Base-by-base conservation (phyloP, 2,329 filamentous ascomycete species). In the Eutypella sp. region DNA sequence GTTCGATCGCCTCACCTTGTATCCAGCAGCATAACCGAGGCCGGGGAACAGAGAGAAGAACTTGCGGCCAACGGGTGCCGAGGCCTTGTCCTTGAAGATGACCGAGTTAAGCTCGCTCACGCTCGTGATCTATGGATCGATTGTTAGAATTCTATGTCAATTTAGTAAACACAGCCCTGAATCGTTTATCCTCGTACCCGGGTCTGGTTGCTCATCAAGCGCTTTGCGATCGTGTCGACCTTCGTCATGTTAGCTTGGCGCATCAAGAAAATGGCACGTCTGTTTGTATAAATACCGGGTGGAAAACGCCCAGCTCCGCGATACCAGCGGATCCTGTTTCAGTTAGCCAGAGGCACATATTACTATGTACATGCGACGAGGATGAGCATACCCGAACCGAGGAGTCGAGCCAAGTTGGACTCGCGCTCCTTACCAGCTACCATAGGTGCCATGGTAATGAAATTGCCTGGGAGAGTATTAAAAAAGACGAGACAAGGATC, bases 221-320 rank as follows among this genome's bases (percentile, higher is more conserved):
- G 89, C 79, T 99, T 99, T 53, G 93, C 92, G 62, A 95, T 96
- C 42, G 93, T 99, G 72, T 99, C 93, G 67, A 99, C 89, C 87
- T 92, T 62, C 51, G 38, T 39, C 24, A 25, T 38, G 46, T 61
- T 47, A 57, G 63, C 58, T 57, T 55, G 52, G 36, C 51, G 42
- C 18, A 2, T 36, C 19, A 39, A 44, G 37, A 42, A 15, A 38
- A 20, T 33, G 18, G 33, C 5, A 13, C 24, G 16, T 24, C 13
- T 24, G 34, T 38, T 31, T 22, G 19, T 40, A 39, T 44, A 63
- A 66, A 51, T 70, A 79, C 82, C 45, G 82, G 82, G 63, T 86
- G 82, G 72, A 89, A 89, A 62, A 89, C 75, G 64, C 82, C 74
- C 57, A 89, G 71, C 67, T 89, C 84, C 53, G 84, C 78, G 44